These are phyloP conservation scores for Sistotremastrum suecicum DNA, from an alignment of 768 basidiomycete species.

Conservation along the genomic window DNA sequence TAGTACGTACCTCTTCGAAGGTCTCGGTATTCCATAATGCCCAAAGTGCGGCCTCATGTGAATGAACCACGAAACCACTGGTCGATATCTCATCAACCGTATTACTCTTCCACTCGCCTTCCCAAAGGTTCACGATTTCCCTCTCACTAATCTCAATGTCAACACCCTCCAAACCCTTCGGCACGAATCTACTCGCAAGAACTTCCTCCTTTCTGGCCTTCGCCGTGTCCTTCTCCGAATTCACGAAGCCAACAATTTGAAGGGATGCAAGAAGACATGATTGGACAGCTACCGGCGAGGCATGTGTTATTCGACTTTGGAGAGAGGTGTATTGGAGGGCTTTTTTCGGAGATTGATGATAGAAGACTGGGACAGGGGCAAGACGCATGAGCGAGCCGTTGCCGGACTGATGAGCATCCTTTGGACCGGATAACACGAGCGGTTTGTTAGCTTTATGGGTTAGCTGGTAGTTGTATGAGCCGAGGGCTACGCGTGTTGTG, in stretches of 20 bases:
- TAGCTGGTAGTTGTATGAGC: too few relatives aligned
- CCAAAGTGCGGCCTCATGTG: slow-evolving; percentile 7
- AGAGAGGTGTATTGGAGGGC: background rate
- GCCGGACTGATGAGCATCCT: too few relatives aligned
- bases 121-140: background rate
- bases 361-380: too few relatives aligned
- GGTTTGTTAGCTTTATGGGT: too few relatives aligned
- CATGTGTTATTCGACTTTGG: background rate
- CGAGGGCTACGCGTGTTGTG: too few relatives aligned
- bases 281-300: background rate
- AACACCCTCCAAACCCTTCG: too few relatives aligned
- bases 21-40: slow-evolving; percentile 4
- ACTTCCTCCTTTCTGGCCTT: too few relatives aligned
- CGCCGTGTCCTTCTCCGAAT: background rate
- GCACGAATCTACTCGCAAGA: too few relatives aligned
- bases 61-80: slow-evolving; percentile 7
- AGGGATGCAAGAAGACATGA: background rate
- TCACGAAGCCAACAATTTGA: slow-evolving; percentile 2
- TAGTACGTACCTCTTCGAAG: slow-evolving; percentile 4
- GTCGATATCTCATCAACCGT: slow-evolving; percentile 1
- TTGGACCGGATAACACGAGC: too few relatives aligned
- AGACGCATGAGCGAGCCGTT: too few relatives aligned
- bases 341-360: too few relatives aligned
- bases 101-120: slow-evolving; percentile 4
- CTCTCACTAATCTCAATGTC: background rate